Base-by-base conservation (phyloP, 352 stramenopile genomes). In the Pythium dissimile region DNA sequence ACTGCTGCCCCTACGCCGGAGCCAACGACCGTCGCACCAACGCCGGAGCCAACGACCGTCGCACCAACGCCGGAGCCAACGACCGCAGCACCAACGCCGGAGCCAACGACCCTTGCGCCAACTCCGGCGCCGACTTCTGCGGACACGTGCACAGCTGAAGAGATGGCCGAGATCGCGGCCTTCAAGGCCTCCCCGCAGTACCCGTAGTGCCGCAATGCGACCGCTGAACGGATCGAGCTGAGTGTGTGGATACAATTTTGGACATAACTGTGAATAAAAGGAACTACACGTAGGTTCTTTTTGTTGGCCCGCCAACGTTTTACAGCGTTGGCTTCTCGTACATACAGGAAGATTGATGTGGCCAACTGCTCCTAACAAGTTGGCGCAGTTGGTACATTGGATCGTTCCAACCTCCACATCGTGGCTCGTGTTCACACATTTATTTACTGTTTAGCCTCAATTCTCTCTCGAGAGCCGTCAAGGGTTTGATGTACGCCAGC, bases 131-230 rank as follows among this genome's bases (percentile, higher is more conserved):
- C 47, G 20, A 47, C 54, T 0, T 38, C 28, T 18, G 42, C 43
- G 5, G 41, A 60, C 12, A 53, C 42, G 34, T 62, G 54, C 27
- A 62, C 54, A 18, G 34, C 54, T 18, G 54, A 62, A 18, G 54
- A 62, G 30, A 49, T 62, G 24, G 54, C 54, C 35, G 54, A 62
- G 30, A 41, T 62, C 44, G 54, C 35, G 35, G 54, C 54, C 23
- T 62, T 62, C 43, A 31, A 52, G 41, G 32, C 31, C 28, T 60
- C 53, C 12, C 10, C 53, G 11, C 42, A 60, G 53, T 48, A 48
- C 30, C 21, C 41, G 30, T 60, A 60, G 53, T n/a, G 31, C 28
- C 1, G 2, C 18, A 2, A 5, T 38, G 5, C 3, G 24, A 26
- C 4, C 8, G 11, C 8, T n/a, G 4, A 13, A 28, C 15, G 23